Evolutionary conservation across 805 yeast genomes (phyloP), one percentile per base, ranked within the genome.

Genomic region (Maudiozyma serrabonitensis): DNA sequence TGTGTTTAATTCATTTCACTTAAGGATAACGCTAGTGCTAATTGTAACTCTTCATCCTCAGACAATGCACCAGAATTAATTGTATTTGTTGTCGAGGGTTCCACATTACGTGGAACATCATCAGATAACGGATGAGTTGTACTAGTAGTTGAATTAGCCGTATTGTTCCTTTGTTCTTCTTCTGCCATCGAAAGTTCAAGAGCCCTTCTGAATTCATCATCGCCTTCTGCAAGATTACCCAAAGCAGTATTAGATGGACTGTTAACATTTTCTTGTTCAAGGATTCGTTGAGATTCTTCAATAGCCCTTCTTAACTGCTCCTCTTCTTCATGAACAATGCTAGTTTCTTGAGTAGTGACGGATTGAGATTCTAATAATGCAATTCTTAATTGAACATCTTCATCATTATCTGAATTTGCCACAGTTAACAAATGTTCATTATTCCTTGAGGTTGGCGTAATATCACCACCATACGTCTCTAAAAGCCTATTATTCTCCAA

Each of bases 301-400:
- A 61, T 38, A 0, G 56, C 63, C 42, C 58, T 48, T 45, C 48
- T 38, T 4, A 60, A 45, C 7, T 57, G 55, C 9, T 47, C 56
- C 19, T 58, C 61, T 23, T 48, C 51, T 5, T 38, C 25, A 38
- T 45, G 49, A 2, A 41, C 28, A 8, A 39, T 50, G 31, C 44
- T 46, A 6, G 39, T 43, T 15, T 48, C 41, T 31, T 32, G 45
- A 19, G 32, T 37, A 12, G 13, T 38, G 1, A 41, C 23, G 2
- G 54, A 47, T 47, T 57, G 57, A 2, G 70, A 67, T 48, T 67
- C 70, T 56, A 66, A 51, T 26, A 67, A 44, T 2, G 70, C 70
- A 44, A 67, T 66, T 46, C 57, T 52, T 41, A 66, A 48, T 42
- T 63, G 66, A 9, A 62, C 43, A 26, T 66, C 65, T 19, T 67